Percentiles rank a stretch among this genome's conserved stretches.
These are phyloP conservation scores for Amauroascus niger DNA, from an alignment of 2,329 filamentous ascomycete species.

Conservation along the genomic window DNA sequence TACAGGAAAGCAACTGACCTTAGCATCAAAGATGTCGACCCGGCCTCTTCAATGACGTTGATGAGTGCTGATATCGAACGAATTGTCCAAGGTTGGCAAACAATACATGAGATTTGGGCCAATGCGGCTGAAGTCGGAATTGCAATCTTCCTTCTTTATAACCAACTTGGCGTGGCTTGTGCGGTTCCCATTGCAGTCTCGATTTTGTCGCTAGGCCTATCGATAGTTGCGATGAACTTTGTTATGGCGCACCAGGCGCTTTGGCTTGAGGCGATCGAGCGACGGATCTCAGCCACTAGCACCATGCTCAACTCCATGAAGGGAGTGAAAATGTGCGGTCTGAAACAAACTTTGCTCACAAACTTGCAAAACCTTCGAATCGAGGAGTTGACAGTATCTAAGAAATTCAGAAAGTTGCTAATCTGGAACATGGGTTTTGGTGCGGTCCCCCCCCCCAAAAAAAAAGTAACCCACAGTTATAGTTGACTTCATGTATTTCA, in stretches of 20 bases:
- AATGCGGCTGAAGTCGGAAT: slow-evolving; percentile 38
- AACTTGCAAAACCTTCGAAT: slow-evolving; percentile 33
- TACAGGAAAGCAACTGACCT: slow-evolving; percentile 38
- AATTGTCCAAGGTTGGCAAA: slow-evolving; percentile 34
- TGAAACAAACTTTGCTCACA: slow-evolving; percentile 35
- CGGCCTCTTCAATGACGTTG: slow-evolving; percentile 34
- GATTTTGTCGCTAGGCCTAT: slow-evolving; percentile 31
- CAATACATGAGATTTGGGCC: slow-evolving; percentile 40
- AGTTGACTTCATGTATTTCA: no score
- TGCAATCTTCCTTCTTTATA: slow-evolving; percentile 36
- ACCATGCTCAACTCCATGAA: slow-evolving; percentile 44
- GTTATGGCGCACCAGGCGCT: slow-evolving; percentile 34
- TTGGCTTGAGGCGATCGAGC: slow-evolving; percentile 45
- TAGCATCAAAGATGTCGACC: slow-evolving; percentile 28
- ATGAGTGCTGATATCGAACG: slow-evolving; percentile 42
- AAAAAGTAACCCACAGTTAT: no score
- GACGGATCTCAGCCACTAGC: slow-evolving; percentile 41
- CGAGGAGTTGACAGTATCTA: slow-evolving; percentile 36
- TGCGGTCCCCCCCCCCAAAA: no score
- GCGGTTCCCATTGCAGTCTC: slow-evolving; percentile 38
- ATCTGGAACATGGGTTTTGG: slow-evolving; percentile 35
- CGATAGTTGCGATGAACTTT: slow-evolving; percentile 29
- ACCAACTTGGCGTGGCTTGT: slow-evolving; percentile 37
- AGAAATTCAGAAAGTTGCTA: slow-evolving; percentile 34
- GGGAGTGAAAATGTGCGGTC: slow-evolving; percentile 43